Evolutionary conservation across 1,284 basidiomycete genomes (phyloP).

Genomic region (Neonothopanus nambi): DNA sequence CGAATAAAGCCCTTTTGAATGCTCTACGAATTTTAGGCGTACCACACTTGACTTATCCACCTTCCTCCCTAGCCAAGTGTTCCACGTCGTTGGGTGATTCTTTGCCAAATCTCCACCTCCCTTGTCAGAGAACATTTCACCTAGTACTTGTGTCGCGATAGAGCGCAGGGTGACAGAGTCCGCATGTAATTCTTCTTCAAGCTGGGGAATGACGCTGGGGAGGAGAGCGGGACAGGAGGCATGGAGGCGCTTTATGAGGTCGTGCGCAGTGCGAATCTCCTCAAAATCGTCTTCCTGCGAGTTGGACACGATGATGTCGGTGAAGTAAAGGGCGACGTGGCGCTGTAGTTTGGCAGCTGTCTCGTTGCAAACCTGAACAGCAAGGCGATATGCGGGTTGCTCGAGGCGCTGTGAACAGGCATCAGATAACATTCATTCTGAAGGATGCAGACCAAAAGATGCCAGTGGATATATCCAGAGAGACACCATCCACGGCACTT

Average conservation of each 20-base stretch:
- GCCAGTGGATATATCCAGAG: too few relatives aligned
- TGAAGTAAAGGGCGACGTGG: conserved; percentile 89
- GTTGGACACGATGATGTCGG: conserved; percentile 77
- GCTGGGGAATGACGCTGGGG: conserved; percentile 88
- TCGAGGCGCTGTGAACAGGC: conserved; percentile 56
- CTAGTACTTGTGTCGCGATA: conserved; percentile 83
- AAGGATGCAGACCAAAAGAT: neutral
- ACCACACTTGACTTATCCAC: conserved; percentile 78
- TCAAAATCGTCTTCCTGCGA: conserved; percentile 59
- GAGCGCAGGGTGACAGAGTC: conserved; percentile 75
- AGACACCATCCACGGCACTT: neutral
- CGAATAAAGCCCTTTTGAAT: conserved; percentile 60
- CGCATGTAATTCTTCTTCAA: conserved; percentile 88
- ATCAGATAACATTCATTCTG: neutral
- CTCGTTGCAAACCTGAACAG: conserved; percentile 84
- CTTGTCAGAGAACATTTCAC: conserved; percentile 86
- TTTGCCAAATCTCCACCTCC: conserved; percentile 72
- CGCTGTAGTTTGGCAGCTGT: conserved; percentile 88
- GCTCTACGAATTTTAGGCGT: conserved; percentile 80
- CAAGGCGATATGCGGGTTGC: conserved; percentile 81
- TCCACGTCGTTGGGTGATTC: conserved; percentile 87
- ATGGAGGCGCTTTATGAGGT: conserved; percentile 85
- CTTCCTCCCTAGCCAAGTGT: conserved; percentile 78
- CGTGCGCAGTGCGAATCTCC: conserved; percentile 76
- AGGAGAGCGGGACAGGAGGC: conserved; percentile 80